A percentile compares a stretch with the other conserved stretches of the same genome.
These are phyloP conservation scores for Hanseniaspora mollemarum DNA, from an alignment of 805 yeast genomes.

Conservation along the genomic window DNA sequence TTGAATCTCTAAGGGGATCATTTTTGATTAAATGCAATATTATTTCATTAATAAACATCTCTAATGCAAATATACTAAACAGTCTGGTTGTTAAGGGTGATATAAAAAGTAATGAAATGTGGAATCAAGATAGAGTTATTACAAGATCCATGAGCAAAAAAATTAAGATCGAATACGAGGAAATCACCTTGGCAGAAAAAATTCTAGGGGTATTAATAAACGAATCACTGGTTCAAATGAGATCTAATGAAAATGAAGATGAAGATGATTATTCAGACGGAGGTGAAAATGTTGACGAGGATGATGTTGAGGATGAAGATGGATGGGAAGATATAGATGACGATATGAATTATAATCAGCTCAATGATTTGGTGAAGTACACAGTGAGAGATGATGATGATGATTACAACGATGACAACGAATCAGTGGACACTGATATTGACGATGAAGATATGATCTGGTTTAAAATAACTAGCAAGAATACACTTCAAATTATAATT, in stretches of 20 bases:
- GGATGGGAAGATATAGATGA: slow-evolving; percentile 23
- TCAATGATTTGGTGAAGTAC: slow-evolving; percentile 22
- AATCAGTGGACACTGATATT: slow-evolving; percentile 27
- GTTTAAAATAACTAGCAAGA: not conserved
- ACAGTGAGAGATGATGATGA: slow-evolving; percentile 29
- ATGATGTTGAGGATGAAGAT: slow-evolving; percentile 19
- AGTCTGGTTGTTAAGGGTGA: slow-evolving; percentile 64
- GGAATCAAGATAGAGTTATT: slow-evolving; percentile 42
- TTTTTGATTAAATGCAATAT: slow-evolving; percentile 55
- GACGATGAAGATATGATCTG: slow-evolving; percentile 23
- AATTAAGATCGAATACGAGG: slow-evolving; percentile 52
- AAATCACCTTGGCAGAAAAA: slow-evolving; percentile 56
- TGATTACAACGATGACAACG: slow-evolving; percentile 32
- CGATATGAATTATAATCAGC: slow-evolving; percentile 13
- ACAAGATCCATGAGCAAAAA: slow-evolving; percentile 75
- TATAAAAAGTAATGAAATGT: slow-evolving; percentile 42
- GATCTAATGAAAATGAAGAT: slow-evolving; percentile 1
- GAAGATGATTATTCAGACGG: slow-evolving; percentile 5
- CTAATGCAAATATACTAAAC: slow-evolving; percentile 42
- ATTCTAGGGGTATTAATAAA: slow-evolving; percentile 58
- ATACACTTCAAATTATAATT: not conserved
- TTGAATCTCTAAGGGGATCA: slow-evolving; percentile 69
- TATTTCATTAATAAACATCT: slow-evolving; percentile 61
- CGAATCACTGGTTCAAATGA: slow-evolving; percentile 54
- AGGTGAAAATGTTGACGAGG: slow-evolving; percentile 18